phyloP scores from a whole-genome alignment of 345 rosid species.

The Euphorbia lathyris region DNA sequence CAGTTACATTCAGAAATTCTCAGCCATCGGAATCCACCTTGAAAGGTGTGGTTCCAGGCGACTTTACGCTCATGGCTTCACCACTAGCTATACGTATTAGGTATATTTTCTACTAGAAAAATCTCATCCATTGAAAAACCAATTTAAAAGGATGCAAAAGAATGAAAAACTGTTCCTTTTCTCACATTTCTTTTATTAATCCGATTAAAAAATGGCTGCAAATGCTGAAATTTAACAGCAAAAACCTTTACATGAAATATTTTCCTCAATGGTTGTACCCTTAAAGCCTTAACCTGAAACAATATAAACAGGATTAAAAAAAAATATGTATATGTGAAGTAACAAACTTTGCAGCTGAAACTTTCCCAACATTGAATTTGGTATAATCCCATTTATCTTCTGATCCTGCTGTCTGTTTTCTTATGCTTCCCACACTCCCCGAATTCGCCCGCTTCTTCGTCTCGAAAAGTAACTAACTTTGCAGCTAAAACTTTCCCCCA shows the following conservation, averaged over 20 bases:
- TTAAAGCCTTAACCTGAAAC: constrained; percentile 13
- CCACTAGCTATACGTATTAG: too few species aligned
- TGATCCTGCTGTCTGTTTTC: constrained; percentile 45
- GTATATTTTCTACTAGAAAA: too few species aligned
- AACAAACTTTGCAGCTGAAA: constrained; percentile 1
- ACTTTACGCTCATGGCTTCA: too few species aligned
- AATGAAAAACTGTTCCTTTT: background rate
- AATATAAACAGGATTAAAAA: constrained; percentile 20
- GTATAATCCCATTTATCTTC: constrained; percentile 35
- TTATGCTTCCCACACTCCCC: constrained; percentile 63
- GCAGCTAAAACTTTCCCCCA: background rate
- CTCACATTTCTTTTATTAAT: constrained; percentile 15
- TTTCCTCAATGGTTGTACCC: constrained; percentile 7
- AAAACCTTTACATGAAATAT: constrained; percentile 11
- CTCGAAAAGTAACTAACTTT: constrained; percentile 18
- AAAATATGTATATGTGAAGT: constrained; percentile 4
- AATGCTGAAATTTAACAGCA: constrained; percentile 18
- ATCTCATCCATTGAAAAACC: too few species aligned
- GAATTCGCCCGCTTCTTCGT: constrained; percentile 41
- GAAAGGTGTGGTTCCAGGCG: too few species aligned
- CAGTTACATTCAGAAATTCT: too few species aligned
- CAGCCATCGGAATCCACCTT: too few species aligned
- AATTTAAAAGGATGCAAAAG: background rate
- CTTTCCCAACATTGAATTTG: background rate
- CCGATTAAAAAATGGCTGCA: constrained; percentile 16